Conservation (phyloP, 2,329 filamentous ascomycete genomes). For the Curvularia sp. region DNA sequence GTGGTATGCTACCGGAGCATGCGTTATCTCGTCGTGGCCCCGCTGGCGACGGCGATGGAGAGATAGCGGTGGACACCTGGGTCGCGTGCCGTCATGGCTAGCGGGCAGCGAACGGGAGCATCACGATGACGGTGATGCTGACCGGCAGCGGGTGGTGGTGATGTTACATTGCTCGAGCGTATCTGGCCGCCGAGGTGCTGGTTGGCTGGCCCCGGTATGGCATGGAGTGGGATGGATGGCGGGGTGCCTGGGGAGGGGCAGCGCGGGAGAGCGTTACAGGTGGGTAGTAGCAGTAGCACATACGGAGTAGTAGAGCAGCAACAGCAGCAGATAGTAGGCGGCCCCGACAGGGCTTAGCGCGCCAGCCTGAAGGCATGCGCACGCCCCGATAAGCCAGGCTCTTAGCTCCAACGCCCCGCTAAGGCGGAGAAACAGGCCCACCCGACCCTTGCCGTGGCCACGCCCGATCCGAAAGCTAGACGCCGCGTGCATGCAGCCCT, state of each 20-base stretch:
- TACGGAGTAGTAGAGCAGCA: not conserved
- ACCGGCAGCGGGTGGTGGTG: not conserved
- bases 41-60: constrained; percentile 6
- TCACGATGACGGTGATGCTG: not conserved
- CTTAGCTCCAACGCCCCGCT: not conserved
- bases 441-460: not conserved
- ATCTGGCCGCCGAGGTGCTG: not conserved
- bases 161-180: constrained; percentile 11
- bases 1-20: constrained; percentile 35
- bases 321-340: not conserved
- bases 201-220: not conserved
- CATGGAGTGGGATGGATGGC: not conserved
- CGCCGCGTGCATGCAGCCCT: not conserved
- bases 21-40: not conserved
- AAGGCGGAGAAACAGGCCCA: not conserved
- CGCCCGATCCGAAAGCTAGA: constrained; percentile 7
- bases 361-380: not conserved
- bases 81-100: not conserved
- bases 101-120: constrained; percentile 2
- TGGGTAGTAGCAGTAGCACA: not conserved
- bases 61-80: constrained; percentile 12
- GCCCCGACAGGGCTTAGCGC: not conserved
- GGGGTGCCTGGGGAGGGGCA: not conserved
- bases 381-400: not conserved
- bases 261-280: not conserved